Percentiles rank a stretch among this genome's conserved stretches.
Evolutionary conservation across 129 eudicot genomes (phyloP).

Genomic region (Helianthus annuus): HanXRQr2.0-SUNRISE NC_035449.2:59783429-59783928

Average conservation of each 20-base stretch:
- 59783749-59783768: slow-evolving; percentile 46
- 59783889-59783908: slow-evolving; percentile 41
- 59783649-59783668: slow-evolving; percentile 28
- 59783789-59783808: slow-evolving; percentile 64
- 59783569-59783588: slow-evolving; percentile 52
- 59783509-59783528: slow-evolving; percentile 94
- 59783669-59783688: slow-evolving; percentile 35
- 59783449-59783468: slow-evolving; percentile 53
- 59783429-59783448: slow-evolving; percentile 13
- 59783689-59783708: slow-evolving; percentile 26
- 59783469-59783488: slow-evolving; percentile 54
- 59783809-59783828: slow-evolving; percentile 90
- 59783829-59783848: slow-evolving; percentile 57
- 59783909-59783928: slow-evolving; percentile 29
- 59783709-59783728: slow-evolving; percentile 26
- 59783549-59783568: slow-evolving; percentile 64
- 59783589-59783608: slow-evolving; percentile 46
- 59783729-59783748: slow-evolving; percentile 32
- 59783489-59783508: slow-evolving; percentile 77
- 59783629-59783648: slow-evolving; percentile 30
- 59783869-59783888: slow-evolving; percentile 36
- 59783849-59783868: slow-evolving; percentile 30
- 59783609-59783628: slow-evolving; percentile 41
- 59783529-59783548: slow-evolving; percentile 62
- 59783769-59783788: slow-evolving; percentile 74